These are phyloP conservation scores for Henckelia pumila DNA, from an alignment of 257 asterid genomes.

Conservation along the genomic window DNA sequence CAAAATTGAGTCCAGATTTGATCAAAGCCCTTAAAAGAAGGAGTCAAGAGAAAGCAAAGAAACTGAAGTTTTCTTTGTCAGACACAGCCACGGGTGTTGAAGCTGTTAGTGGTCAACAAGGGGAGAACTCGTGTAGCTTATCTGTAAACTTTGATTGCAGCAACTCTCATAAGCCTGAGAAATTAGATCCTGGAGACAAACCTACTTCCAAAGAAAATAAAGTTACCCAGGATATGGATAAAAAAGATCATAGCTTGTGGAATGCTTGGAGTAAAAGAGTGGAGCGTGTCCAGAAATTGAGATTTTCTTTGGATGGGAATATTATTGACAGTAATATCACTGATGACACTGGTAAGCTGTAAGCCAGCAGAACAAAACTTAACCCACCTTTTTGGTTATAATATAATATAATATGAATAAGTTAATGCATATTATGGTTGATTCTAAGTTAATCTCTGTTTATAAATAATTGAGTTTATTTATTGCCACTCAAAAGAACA, in stretches of 20 bases:
- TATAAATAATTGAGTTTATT: neutral
- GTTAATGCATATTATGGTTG: slow-evolving; percentile 4
- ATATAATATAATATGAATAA: slow-evolving; percentile 15
- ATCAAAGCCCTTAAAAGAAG: slow-evolving; percentile 53
- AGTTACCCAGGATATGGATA: slow-evolving; percentile 24
- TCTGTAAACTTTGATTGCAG: slow-evolving; percentile 30
- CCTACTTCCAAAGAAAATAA: slow-evolving; percentile 29
- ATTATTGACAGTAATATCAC: slow-evolving; percentile 37
- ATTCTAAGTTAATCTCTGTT: neutral
- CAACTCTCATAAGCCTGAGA: slow-evolving; percentile 31
- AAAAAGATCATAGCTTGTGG: slow-evolving; percentile 52
- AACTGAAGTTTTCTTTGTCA: slow-evolving; percentile 38
- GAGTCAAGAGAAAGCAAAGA: slow-evolving; percentile 60
- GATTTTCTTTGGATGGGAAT: slow-evolving; percentile 75
- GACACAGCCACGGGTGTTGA: slow-evolving; percentile 33
- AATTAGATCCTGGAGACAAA: slow-evolving; percentile 28
- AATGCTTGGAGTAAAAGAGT: slow-evolving; percentile 85
- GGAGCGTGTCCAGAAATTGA: slow-evolving; percentile 68
- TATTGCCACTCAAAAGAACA: slow-evolving; percentile 2
- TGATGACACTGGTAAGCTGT: slow-evolving; percentile 52
- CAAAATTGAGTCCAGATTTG: slow-evolving; percentile 63
- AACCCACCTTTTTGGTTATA: neutral
- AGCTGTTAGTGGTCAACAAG: slow-evolving; percentile 31
- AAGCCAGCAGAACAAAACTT: slow-evolving; percentile 28
- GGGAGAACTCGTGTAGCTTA: slow-evolving; percentile 23